phyloP scores from a whole-genome alignment of 495 filamentous ascomycete species.

The Penicillium psychrofluorescens region DNA sequence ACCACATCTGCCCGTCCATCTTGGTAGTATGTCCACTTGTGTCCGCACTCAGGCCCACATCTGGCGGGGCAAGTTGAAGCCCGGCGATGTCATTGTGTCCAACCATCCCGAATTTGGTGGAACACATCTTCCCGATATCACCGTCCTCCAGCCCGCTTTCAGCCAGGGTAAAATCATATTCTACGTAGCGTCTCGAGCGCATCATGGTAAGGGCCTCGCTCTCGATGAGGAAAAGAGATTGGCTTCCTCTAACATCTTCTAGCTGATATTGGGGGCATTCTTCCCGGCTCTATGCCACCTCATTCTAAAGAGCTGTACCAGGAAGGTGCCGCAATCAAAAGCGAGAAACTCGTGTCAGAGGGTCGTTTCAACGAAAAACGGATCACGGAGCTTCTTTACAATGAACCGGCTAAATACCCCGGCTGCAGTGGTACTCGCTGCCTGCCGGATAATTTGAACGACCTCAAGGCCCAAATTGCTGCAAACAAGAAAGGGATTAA shows the following conservation, averaged over 20 bases:
- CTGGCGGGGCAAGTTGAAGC: constrained; percentile 81
- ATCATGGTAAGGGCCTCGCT: constrained; percentile 63
- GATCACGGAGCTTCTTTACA: constrained; percentile 72
- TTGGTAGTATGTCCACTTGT: constrained; percentile 70
- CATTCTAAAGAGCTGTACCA: constrained; percentile 86
- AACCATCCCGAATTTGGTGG: constrained; percentile 94
- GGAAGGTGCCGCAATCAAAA: constrained; percentile 86
- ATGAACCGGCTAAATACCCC: constrained; percentile 74
- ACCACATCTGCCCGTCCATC: constrained; percentile 87
- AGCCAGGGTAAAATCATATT: constrained; percentile 63
- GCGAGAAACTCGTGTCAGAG: constrained; percentile 88
- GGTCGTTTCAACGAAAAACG: constrained; percentile 81
- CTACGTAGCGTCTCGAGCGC: constrained; percentile 80
- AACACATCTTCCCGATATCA: constrained; percentile 84
- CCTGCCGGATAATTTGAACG: constrained; percentile 86
- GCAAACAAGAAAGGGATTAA: constrained; percentile 94
- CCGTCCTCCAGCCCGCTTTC: constrained; percentile 81
- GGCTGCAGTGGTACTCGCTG: constrained; percentile 86
- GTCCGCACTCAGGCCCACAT: constrained; percentile 60
- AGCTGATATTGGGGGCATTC: constrained; percentile 92
- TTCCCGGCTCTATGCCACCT: constrained; percentile 93
- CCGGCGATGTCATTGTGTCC: constrained; percentile 86
- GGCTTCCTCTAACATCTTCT: constrained; percentile 60
- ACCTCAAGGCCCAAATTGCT: constrained; percentile 90
- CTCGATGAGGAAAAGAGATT: not conserved